These are phyloP conservation scores for Crithidia brevicula DNA, from an alignment of 208 protist species.

Conservation along the genomic window DNA sequence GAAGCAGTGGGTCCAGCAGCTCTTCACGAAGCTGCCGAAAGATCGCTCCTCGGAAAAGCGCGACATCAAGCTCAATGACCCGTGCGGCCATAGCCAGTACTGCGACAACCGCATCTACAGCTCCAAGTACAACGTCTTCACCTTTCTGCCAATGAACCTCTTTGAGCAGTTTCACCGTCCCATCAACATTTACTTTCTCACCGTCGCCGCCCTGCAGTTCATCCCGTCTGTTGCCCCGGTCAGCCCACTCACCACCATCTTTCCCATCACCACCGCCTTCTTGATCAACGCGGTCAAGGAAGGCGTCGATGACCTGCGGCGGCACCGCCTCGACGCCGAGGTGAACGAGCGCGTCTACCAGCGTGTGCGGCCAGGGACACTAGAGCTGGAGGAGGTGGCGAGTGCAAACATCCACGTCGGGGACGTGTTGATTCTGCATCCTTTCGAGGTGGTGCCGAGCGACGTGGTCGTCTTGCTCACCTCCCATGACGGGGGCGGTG, in stretches of 20 bases:
- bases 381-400: constrained; percentile 39
- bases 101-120: constrained; percentile 89
- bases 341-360: constrained; percentile 67
- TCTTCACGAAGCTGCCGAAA: constrained; percentile 21
- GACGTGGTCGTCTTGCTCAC: constrained; percentile 86
- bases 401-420: constrained; percentile 79
- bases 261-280: constrained; percentile 92
- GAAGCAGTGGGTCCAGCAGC: constrained; percentile 26
- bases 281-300: constrained; percentile 92
- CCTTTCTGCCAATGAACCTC: constrained; percentile 95
- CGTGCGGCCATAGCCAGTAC: constrained; percentile 25
- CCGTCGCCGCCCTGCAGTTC: constrained; percentile 90
- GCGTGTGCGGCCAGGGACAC: constrained; percentile 45
- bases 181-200: constrained; percentile 96
- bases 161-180: constrained; percentile 95
- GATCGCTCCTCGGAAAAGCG: constrained; percentile 44
- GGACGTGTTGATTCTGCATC: constrained; percentile 71
- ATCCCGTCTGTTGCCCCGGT: constrained; percentile 83
- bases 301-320: constrained; percentile 90
- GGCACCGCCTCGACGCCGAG: constrained; percentile 61
- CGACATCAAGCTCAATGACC: constrained; percentile 37
- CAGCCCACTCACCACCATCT: constrained; percentile 87
- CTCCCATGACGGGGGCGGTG: constrained; percentile 66
- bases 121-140: constrained; percentile 95
- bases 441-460: constrained; percentile 83